Evolutionary conservation across 306 rosid species (phyloP), one percentile per base, ranked within the genome.

Genomic region (Quercus alba): DNA sequence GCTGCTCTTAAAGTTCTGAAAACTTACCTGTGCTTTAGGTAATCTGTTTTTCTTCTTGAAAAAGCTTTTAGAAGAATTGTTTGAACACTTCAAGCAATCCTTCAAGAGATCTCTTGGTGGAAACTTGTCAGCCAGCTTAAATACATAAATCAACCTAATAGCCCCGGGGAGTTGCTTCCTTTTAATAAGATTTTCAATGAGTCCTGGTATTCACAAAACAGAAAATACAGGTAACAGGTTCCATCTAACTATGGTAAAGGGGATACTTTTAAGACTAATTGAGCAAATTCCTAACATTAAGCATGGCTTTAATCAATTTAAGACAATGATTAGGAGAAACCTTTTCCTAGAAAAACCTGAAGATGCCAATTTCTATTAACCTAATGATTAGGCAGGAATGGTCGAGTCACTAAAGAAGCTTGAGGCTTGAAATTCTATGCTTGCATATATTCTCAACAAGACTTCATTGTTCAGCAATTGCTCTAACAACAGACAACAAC

Each of bases 111-210:
- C 83, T 58, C 80, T 20, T 41, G 46, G 46, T 41, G 46, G 46
- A 41, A 41, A 41, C 12, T 41, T 41, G 12, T 41, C 3, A 3
- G 75, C 63, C 86, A 89, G 82, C 63, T 86, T 75, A 61, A 83
- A 87, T 58, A 86, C 78, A 66, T 81, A 90, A 62, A 88, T 73
- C 77, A 87, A 87, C 79, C 86, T 84, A 33, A 88, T 81, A 72
- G 94, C 94, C 81, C 72, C 87, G 4, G 85, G 58, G 12, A 41
- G 12, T 3, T 41, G 46, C 46, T 41, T 41, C 12, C 46, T 41
- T 41, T 8, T 8, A 41, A 85, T 46, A 58, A 86, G 88, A 63
- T 77, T 82, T 57, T 74, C 72, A 79, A 89, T 80, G 80, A 87
- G 68, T 49, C 72, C 93, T 86, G 84, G 18, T 31, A 30, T 28